Evolutionary conservation across 2,329 filamentous ascomycete genomes (phyloP).

Genomic region (Arachnopeziza araneosa): DNA sequence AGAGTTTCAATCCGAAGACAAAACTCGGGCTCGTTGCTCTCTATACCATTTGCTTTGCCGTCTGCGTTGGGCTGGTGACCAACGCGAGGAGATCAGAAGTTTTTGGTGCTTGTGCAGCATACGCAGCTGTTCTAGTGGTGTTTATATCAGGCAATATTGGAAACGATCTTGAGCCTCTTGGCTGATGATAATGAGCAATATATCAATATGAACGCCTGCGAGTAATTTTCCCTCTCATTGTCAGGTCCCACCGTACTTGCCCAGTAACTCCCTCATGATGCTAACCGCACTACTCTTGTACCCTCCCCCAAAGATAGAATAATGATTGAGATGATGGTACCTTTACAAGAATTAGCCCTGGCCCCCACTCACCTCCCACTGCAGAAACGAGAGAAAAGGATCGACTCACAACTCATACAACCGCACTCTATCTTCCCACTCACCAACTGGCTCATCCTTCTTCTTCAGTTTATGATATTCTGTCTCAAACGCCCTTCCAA

Average conservation of each 20-base stretch:
- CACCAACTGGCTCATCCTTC: conserved; percentile 71
- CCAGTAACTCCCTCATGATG: conserved; percentile 60
- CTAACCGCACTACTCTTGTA: conserved; percentile 71
- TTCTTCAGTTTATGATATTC: conserved; percentile 73
- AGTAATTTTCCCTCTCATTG: no score
- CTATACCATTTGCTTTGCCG: no score
- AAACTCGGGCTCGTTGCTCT: no score
- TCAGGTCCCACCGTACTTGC: conserved; percentile 7
- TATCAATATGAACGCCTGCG: no score
- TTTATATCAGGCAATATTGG: no score
- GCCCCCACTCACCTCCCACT: background rate
- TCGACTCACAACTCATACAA: conserved; percentile 76
- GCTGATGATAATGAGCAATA: no score
- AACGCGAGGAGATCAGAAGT: no score
- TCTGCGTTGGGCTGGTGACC: no score
- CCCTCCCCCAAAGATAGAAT: conserved; percentile 65
- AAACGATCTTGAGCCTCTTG: no score
- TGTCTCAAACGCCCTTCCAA: conserved; percentile 62
- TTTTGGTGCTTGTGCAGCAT: no score
- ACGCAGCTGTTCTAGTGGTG: no score
- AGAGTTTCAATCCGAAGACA: no score
- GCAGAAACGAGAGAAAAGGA: background rate
- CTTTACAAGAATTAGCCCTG: conserved; percentile 35
- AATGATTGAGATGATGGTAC: conserved; percentile 86
- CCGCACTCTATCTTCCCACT: conserved; percentile 77